Evolutionary conservation across 345 rosid species (phyloP), one percentile per base, ranked within the genome.

Genomic region (Bruguiera parviflora): DNA sequence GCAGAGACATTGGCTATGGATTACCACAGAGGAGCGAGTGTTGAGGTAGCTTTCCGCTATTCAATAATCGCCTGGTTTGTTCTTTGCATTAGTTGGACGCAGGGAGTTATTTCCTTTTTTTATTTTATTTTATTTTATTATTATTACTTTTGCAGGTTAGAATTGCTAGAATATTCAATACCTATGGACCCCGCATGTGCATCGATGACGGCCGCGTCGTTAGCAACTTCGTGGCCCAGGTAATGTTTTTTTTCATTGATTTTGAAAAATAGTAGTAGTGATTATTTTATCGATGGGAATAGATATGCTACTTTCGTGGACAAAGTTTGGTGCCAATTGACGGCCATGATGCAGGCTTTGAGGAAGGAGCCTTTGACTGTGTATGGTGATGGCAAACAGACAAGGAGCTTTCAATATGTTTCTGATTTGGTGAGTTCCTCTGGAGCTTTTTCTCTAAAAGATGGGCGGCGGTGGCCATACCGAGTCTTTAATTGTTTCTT

Each of bases 1-100:
- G 99, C 99, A 0, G 99, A 95, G 79, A 95, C 99, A 29, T 83
- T 95, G 88, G 80, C 96, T 60, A 92, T 95, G 99, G 99, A 95
- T 71, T 95, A 95, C 61, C 98, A 92, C 73, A 73, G 99, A 53
- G 99, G 99, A 5, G 99, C 98, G 0, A 86, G 77, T 0, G 97
- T 95, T 20, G 96, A 92, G 97, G 98, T 94, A 5, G 4, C 70
- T 22, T 55, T 55, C 3, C 2, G n/a, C 49, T 0, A 43, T 43
- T 15, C 3, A 43, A 43, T 10, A 10, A 39, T 39, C 47, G 0
- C 3, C 16, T 10, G 2, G 47, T 39, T 0, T 39, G 16, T 39
- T 39, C 47, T 53, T 53, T 53, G 8, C 25, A 1, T 53, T 2
- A 2, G 27, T 53, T 21, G 25, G 21, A 2, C 21, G 0, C 25